Evolutionary conservation across 768 basidiomycete species (phyloP), one percentile per base, ranked within the genome.

Genomic region (Boletellus sp.): DNA sequence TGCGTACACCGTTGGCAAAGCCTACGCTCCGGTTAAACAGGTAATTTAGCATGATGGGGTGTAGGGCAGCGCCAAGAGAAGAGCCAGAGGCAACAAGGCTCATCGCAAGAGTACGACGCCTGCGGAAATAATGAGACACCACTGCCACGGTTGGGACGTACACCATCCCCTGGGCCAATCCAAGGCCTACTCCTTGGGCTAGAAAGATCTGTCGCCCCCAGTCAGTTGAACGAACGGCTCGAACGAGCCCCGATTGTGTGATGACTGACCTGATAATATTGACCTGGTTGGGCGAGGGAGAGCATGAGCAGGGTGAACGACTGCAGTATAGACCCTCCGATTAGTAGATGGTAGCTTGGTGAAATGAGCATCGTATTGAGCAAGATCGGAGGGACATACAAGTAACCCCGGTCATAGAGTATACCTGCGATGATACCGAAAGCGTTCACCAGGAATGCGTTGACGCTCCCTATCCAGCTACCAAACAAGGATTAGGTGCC

Each of bases 351-450:
- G 50, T 76, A 73, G 53, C 77, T 77, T 54, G 22, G 22, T 22
- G 31, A 4, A 11, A 45, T 58, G 3, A 58, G 45, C 13, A 45
- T 42, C 10, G 31, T 7, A 1, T 22, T 35, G 1, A 31, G 33
- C 28, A 15, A 20, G 11, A 7, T 6, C 6, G 1, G n/a, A 42
- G 7, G 2, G 23, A 53, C 61, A 17, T 50, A 76, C 74, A 77
- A 79, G 64, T 77, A 75, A 47, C 80, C 80, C n/a, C 68, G 68
- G 46, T 82, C 81, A 52, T 75, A 78, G 8, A 74, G 70, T 43
- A 69, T 58, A 3, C 80, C 80, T 5, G 73, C 60, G 33, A 78
- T 28, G 11, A 76, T 48, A 13, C 78, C 70, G n/a, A 64, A 51
- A 0, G 63, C 58, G 19, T 74, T 54, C 16, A 68, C 51, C 11